Percentiles rank a stretch among this genome's conserved stretches.
Conservation (phyloP, 2,329 filamentous ascomycete genomes). For the Nemania sp. region DNA sequence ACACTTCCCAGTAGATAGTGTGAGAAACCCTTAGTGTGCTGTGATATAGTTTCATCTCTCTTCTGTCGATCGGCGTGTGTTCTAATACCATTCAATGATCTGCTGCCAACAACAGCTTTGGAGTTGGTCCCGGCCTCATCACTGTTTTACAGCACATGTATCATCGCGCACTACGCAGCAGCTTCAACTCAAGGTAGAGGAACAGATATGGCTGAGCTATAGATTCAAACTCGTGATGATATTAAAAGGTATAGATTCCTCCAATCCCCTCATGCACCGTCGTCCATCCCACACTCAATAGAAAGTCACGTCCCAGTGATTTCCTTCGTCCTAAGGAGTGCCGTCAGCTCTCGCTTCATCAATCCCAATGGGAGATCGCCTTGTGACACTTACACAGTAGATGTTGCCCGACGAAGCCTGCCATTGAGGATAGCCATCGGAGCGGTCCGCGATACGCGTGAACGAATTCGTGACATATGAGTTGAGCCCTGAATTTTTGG, state of each 20-base stretch:
- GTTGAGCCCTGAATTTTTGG: constrained; percentile 21
- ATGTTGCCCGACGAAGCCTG: constrained; percentile 25
- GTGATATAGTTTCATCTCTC: no score
- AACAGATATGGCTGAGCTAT: neutral
- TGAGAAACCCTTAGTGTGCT: no score
- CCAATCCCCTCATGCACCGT: neutral
- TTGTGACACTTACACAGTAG: constrained; percentile 20
- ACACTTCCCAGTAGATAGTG: no score
- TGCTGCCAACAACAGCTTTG: no score
- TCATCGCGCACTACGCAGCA: no score
- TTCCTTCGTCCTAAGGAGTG: constrained; percentile 23
- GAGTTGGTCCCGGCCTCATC: no score
- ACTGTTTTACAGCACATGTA: no score
- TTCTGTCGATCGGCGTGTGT: no score
- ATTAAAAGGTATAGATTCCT: neutral
- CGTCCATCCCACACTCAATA: constrained; percentile 6
- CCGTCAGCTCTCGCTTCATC: neutral
- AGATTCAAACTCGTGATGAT: neutral
- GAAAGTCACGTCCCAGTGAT: constrained; percentile 26
- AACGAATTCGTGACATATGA: constrained; percentile 25
- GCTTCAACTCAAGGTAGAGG: neutral
- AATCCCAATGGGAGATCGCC: neutral
- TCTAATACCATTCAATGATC: no score
- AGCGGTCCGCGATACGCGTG: constrained; percentile 21
- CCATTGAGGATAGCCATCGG: constrained; percentile 26